Evolutionary conservation across 257 asterid genomes (phyloP).

Genomic region (Voacanga thouarsii): DNA sequence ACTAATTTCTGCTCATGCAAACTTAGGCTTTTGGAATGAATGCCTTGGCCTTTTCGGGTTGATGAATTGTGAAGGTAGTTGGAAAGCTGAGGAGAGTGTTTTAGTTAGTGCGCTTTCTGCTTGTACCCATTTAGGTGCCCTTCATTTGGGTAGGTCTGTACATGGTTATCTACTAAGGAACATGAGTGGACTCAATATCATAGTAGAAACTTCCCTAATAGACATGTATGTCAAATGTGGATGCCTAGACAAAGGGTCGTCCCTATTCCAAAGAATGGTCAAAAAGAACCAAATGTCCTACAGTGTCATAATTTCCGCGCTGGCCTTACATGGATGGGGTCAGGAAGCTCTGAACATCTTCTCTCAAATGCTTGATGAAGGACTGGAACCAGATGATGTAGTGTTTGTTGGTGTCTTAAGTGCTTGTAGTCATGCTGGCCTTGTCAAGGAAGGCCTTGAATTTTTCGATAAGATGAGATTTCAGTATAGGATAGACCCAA

Average conservation of each 20-base stretch:
- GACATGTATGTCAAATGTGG: slow-evolving; percentile 79
- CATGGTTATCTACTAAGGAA: slow-evolving; percentile 65
- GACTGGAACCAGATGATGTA: slow-evolving; percentile 61
- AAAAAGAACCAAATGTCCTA: slow-evolving; percentile 53
- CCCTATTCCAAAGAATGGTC: slow-evolving; percentile 43
- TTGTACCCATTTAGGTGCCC: slow-evolving; percentile 57
- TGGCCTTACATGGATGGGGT: slow-evolving; percentile 59
- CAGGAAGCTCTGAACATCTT: slow-evolving; percentile 53
- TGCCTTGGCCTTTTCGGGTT: slow-evolving; percentile 46
- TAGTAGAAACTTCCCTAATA: slow-evolving; percentile 54
- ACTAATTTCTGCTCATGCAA: slow-evolving; percentile 58
- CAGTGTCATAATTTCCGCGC: slow-evolving; percentile 63
- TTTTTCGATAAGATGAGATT: slow-evolving; percentile 49
- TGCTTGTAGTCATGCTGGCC: slow-evolving; percentile 64
- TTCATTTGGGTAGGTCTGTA: slow-evolving; percentile 50
- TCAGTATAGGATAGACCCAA: slow-evolving; percentile 48
- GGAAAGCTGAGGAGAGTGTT: slow-evolving; percentile 77
- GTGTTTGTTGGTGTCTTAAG: slow-evolving; percentile 62
- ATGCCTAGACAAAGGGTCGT: slow-evolving; percentile 51
- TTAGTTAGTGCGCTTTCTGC: slow-evolving; percentile 72
- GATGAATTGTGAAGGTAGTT: slow-evolving; percentile 46
- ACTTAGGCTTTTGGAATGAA: slow-evolving; percentile 54
- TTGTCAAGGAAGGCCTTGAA: slow-evolving; percentile 50
- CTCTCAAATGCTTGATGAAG: slow-evolving; percentile 52
- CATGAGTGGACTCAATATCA: slow-evolving; percentile 58